Evolutionary conservation across 352 stramenopile species (phyloP).

Genomic region (Pythium biforme): DNA sequence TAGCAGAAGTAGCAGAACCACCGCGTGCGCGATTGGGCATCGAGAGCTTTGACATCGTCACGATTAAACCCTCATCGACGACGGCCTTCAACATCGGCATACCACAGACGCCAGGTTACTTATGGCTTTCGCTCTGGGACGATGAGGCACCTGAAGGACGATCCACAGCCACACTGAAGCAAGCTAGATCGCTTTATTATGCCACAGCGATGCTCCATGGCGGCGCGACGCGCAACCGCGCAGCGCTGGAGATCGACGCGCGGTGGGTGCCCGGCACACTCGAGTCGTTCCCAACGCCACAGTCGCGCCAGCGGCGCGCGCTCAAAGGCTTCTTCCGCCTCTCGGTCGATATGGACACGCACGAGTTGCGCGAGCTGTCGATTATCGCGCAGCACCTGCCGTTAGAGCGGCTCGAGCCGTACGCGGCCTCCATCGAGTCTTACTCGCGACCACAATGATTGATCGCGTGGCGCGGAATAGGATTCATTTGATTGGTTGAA

Average conservation of each 20-base stretch:
- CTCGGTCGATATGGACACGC: slow-evolving; percentile 27
- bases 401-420: slow-evolving; percentile 33
- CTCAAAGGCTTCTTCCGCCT: slow-evolving; percentile 49
- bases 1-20: background rate
- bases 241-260: slow-evolving; percentile 28
- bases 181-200: background rate
- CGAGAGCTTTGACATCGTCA: slow-evolving; percentile 38
- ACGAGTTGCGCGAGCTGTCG: slow-evolving; percentile 33
- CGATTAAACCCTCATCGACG: background rate
- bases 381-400: slow-evolving; percentile 48
- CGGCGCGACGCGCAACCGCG: slow-evolving; percentile 32
- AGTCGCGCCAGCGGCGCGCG: slow-evolving; percentile 38
- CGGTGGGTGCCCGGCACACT: slow-evolving; percentile 53
- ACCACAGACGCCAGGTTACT: slow-evolving; percentile 38
- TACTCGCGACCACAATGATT: slow-evolving; percentile 25
- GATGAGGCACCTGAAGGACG: background rate
- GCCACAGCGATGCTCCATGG: slow-evolving; percentile 37
- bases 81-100: slow-evolving; percentile 15
- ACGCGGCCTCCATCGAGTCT: slow-evolving; percentile 49
- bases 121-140: slow-evolving; percentile 35
- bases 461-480: background rate
- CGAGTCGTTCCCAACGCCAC: slow-evolving; percentile 40
- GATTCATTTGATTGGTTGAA: slow-evolving; percentile 5
- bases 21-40: slow-evolving; percentile 17
- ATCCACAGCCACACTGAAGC: background rate